phyloP scores from a whole-genome alignment of 2,329 filamentous ascomycete species.

The Lithohypha guttulata region DNA sequence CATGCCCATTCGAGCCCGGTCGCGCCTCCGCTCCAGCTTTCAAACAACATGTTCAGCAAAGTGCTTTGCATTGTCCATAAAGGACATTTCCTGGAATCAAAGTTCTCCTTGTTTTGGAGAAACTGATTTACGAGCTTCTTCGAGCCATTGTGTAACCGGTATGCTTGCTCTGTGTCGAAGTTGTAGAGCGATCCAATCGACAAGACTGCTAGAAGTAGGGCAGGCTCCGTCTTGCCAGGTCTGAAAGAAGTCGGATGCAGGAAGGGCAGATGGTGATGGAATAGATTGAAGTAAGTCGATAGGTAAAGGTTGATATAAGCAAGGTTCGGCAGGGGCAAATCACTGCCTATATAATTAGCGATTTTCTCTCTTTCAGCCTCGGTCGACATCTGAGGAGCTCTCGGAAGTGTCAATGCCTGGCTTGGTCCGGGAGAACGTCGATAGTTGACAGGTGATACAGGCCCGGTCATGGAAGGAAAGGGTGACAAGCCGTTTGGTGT shows the following conservation, averaged over 20 bases:
- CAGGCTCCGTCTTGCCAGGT: constrained; percentile 66
- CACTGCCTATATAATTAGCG: constrained; percentile 73
- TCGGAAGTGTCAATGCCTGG: constrained; percentile 53
- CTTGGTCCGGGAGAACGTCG: constrained; percentile 58
- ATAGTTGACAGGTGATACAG: constrained; percentile 58
- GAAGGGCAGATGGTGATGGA: constrained; percentile 94
- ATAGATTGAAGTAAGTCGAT: constrained; percentile 91
- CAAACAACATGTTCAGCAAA: constrained; percentile 95
- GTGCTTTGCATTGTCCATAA: constrained; percentile 98
- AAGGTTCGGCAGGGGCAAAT: constrained; percentile 75
- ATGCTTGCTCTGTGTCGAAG: constrained; percentile 93
- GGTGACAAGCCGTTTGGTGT: constrained; percentile 67
- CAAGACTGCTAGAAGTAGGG: constrained; percentile 76
- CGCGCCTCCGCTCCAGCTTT: constrained; percentile 96
- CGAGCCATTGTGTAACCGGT: constrained; percentile 92
- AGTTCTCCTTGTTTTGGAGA: constrained; percentile 95
- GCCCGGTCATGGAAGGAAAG: constrained; percentile 56
- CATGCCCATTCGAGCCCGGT: constrained; percentile 98
- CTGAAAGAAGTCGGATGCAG: constrained; percentile 85
- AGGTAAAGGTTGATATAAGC: constrained; percentile 81
- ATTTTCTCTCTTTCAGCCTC: constrained; percentile 84
- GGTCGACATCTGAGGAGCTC: constrained; percentile 66
- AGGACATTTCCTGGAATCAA: constrained; percentile 93
- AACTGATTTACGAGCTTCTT: constrained; percentile 97
- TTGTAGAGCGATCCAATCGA: constrained; percentile 95